Evolutionary conservation across 2,329 filamentous ascomycete species (phyloP), one percentile per base, ranked within the genome.

Genomic region (Ophiocordyceps polyrhachis-furcata): DNA sequence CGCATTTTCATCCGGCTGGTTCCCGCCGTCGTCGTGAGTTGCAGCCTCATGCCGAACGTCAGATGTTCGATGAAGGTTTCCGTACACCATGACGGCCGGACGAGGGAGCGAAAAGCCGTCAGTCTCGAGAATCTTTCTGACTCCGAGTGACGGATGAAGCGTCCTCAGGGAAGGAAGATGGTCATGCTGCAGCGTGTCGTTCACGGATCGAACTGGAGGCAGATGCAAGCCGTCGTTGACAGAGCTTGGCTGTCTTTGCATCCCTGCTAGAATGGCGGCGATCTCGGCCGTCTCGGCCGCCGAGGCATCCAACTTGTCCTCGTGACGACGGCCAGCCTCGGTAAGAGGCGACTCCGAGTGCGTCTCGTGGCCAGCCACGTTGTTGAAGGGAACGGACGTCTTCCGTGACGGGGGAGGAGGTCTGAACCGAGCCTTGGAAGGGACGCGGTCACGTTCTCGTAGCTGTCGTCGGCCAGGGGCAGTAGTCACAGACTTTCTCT

Each of bases 241-340:
- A 11, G 15, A 7, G 14, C 15, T 14, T 12, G 23, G 7, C 31
- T 20, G 35, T 38, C 17, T 20, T 11, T 38, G 46, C 46, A 47
- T 47, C n/a, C 12, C 28, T 19, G 37, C 44, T 29, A 45, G 41
- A 8, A 47, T 47, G 41, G 40, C 40, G 35, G 46, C 46, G 9
- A 38, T 44, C 31, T 45, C 17, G 12, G 43, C 35, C 7, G 9
- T 19, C 14, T 47, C 35, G 25, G 21, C 23, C 1, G 15, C 17
- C 17, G 44, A 20, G 19, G 40, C 35, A 21, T 29, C 28, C 19
- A 21, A 13, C n/a, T 3, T n/a, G 20, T 21, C 19, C 9, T n/a
- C n/a, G n/a, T 21, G 13, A 11, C 21, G 19, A 41, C 19, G 15
- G 38, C 29, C 25, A 17, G 17, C 7, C 42, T 14, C 29, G 40